Conservation (phyloP, 2,329 filamentous ascomycete genomes). For the Talaromyces sp. region DNA sequence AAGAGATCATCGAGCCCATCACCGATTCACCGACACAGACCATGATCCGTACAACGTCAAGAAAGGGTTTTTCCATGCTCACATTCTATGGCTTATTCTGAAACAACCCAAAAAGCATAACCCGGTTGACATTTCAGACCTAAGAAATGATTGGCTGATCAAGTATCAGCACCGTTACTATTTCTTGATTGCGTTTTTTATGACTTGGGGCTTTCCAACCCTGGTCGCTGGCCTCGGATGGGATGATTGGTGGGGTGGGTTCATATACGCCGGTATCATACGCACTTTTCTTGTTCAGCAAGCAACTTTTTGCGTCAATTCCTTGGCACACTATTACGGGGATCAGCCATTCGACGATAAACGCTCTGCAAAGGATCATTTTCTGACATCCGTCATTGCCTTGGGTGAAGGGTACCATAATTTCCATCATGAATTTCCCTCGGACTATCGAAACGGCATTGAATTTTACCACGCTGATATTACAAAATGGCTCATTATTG, state of each 20-base stretch:
- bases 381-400: slow-evolving; percentile 77
- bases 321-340: slow-evolving; percentile 84
- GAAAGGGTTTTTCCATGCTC: slow-evolving; percentile 78
- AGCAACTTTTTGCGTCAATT: slow-evolving; percentile 90
- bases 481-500: slow-evolving; percentile 82
- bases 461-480: slow-evolving; percentile 88
- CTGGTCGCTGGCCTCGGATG: slow-evolving; percentile 71
- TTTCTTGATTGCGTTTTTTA: slow-evolving; percentile 70
- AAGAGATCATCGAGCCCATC: slow-evolving; percentile 77
- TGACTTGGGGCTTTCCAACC: slow-evolving; percentile 70
- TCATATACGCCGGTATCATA: slow-evolving; percentile 78
- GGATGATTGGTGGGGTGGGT: slow-evolving; percentile 75
- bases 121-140: slow-evolving; percentile 78
- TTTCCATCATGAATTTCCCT: slow-evolving; percentile 92
- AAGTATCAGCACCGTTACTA: slow-evolving; percentile 86
- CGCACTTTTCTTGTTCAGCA: slow-evolving; percentile 87
- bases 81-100: slow-evolving; percentile 86
- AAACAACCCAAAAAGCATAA: slow-evolving; percentile 85
- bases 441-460: slow-evolving; percentile 86
- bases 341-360: slow-evolving; percentile 79
- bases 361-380: slow-evolving; percentile 70
- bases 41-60: slow-evolving; percentile 88
- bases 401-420: slow-evolving; percentile 89
- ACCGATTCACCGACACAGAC: slow-evolving; percentile 85
- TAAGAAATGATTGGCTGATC: slow-evolving; percentile 79